Conservation (phyloP, 2,329 filamentous ascomycete genomes). For the Cytospora mali region DNA sequence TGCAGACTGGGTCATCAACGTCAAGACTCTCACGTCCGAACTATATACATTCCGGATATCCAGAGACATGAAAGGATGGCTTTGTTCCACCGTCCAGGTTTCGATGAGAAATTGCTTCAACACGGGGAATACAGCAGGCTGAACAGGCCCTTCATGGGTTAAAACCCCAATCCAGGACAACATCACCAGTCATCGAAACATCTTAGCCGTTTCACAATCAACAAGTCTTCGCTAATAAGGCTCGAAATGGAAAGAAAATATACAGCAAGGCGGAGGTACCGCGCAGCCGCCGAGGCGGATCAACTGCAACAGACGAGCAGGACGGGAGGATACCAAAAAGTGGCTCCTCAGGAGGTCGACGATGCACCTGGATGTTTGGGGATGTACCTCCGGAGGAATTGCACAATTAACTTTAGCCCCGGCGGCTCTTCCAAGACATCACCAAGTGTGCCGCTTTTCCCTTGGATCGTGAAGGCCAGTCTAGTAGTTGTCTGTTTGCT, state of each 20-base stretch:
- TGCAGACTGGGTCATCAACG: neutral
- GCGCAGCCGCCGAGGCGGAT: neutral
- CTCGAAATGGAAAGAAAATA: too few species aligned
- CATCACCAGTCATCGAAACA: slow-evolving; percentile 9
- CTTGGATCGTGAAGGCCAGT: neutral
- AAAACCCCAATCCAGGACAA: neutral
- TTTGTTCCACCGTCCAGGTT: neutral
- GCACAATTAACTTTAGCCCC: neutral
- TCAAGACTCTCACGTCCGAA: neutral
- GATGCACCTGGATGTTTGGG: slow-evolving; percentile 18
- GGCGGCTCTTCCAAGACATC: neutral
- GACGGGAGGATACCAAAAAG: slow-evolving; percentile 11
- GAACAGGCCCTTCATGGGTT: neutral
- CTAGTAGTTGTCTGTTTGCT: neutral
- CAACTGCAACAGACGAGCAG: slow-evolving; percentile 5
- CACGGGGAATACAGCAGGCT: neutral
- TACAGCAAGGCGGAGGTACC: neutral
- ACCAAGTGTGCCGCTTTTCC: neutral
- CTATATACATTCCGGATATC: neutral
- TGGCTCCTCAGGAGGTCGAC: slow-evolving; percentile 12
- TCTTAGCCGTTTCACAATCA: slow-evolving; percentile 11
- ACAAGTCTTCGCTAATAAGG: slow-evolving; percentile 6
- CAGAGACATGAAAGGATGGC: neutral
- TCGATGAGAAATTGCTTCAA: neutral
- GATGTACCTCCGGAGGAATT: neutral